phyloP scores from a whole-genome alignment of 768 basidiomycete genomes.

The Leccinum variicolor region DNA sequence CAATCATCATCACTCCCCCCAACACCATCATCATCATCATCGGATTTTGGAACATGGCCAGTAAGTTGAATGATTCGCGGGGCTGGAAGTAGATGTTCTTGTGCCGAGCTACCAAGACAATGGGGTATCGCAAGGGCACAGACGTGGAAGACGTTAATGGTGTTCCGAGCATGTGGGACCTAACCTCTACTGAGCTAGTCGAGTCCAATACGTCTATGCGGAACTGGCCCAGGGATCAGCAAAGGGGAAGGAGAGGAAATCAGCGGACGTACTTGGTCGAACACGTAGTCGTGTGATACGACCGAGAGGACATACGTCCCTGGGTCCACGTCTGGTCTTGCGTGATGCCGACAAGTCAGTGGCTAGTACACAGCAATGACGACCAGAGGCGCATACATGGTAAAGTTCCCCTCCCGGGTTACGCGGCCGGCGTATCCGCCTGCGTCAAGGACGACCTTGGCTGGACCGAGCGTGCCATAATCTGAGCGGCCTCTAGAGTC shows the following conservation, averaged over 20 bases:
- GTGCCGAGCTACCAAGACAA: slow-evolving; percentile 51
- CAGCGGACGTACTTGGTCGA: slow-evolving; percentile 57
- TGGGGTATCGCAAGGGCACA: slow-evolving; percentile 57
- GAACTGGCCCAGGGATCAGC: slow-evolving; percentile 39
- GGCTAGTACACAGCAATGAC: background rate
- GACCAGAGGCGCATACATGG: slow-evolving; percentile 48
- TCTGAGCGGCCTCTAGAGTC: slow-evolving; percentile 25
- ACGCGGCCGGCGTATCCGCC: slow-evolving; percentile 53
- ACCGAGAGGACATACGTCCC: slow-evolving; percentile 73
- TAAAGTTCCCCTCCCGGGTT: slow-evolving; percentile 56
- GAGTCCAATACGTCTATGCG: slow-evolving; percentile 60
- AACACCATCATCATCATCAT: slow-evolving; percentile 80
- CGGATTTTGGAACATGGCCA: slow-evolving; percentile 76
- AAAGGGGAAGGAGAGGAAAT: background rate
- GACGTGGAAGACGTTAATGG: slow-evolving; percentile 58
- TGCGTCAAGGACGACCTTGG: slow-evolving; percentile 60
- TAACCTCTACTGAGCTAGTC: slow-evolving; percentile 45
- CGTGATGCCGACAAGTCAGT: slow-evolving; percentile 9
- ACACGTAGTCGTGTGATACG: slow-evolving; percentile 58
- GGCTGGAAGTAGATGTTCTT: slow-evolving; percentile 66
- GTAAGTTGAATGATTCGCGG: slow-evolving; percentile 66
- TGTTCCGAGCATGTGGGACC: slow-evolving; percentile 66
- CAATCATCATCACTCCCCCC: slow-evolving; percentile 64
- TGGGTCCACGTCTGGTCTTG: slow-evolving; percentile 61
- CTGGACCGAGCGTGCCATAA: slow-evolving; percentile 44